These are phyloP conservation scores for Rhizopogon rudus DNA, from an alignment of 768 basidiomycete genomes.

Conservation along the genomic window DNA sequence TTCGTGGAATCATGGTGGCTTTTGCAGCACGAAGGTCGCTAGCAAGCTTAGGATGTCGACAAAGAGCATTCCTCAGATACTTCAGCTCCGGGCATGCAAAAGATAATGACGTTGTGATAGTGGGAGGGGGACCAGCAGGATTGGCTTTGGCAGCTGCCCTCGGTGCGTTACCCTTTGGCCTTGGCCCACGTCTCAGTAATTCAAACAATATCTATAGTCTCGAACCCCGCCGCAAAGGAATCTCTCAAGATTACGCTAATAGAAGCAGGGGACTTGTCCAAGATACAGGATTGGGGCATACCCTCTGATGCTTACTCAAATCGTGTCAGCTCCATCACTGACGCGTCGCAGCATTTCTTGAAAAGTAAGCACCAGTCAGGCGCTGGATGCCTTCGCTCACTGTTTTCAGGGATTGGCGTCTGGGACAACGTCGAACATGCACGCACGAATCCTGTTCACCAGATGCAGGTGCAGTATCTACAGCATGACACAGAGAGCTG, in stretches of 20 bases:
- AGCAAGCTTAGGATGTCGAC: slow-evolving; percentile 4
- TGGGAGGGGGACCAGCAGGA: slow-evolving; percentile 92
- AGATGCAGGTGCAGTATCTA: slow-evolving; percentile 67
- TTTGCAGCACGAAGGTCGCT: slow-evolving; percentile 4
- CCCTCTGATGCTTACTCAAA: slow-evolving; percentile 62
- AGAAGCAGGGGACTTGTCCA: slow-evolving; percentile 75
- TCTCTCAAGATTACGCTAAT: slow-evolving; percentile 66
- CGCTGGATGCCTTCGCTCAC: not conserved
- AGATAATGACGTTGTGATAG: slow-evolving; percentile 85
- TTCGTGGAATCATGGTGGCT: slow-evolving; percentile 5
- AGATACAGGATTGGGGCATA: slow-evolving; percentile 63
- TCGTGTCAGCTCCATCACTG: slow-evolving; percentile 83
- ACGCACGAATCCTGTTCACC: slow-evolving; percentile 69
- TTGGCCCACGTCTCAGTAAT: not conserved
- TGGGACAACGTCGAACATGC: slow-evolving; percentile 71
- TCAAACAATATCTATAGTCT: slow-evolving; percentile 34
- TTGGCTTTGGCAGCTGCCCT: slow-evolving; percentile 86
- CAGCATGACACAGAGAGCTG: not conserved
- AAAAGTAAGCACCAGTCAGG: slow-evolving; percentile 38
- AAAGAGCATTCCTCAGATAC: slow-evolving; percentile 4
- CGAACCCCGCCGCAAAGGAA: slow-evolving; percentile 43
- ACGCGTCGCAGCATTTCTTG: slow-evolving; percentile 62
- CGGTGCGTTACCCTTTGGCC: slow-evolving; percentile 39
- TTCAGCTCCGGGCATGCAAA: slow-evolving; percentile 24
- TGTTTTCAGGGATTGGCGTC: slow-evolving; percentile 63